phyloP scores from a whole-genome alignment of 176 grass and related monocot genomes.

The Aechmea fasciata region DNA sequence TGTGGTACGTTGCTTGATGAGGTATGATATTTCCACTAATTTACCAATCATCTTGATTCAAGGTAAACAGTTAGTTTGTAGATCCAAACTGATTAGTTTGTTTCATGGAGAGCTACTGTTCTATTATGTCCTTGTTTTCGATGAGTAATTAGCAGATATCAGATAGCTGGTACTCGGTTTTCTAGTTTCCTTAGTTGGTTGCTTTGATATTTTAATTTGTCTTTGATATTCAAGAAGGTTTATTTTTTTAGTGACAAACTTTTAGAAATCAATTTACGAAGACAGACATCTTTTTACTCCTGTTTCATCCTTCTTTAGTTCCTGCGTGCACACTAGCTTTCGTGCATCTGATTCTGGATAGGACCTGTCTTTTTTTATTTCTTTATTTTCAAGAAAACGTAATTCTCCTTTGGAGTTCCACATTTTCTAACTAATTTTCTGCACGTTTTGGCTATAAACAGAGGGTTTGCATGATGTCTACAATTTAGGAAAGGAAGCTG shows the following conservation, averaged over 20 bases:
- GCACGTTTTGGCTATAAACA: conserved; percentile 85
- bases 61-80: not conserved
- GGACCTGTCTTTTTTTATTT: conserved; percentile 4
- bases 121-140: no score
- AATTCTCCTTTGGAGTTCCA: conserved; percentile 3
- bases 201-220: conserved; percentile 10
- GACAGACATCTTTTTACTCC: no score
- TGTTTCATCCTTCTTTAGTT: no score
- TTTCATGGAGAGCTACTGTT: no score
- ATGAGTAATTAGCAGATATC: not conserved
- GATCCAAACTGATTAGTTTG: no score
- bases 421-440: conserved; percentile 28
- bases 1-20: conserved; percentile 93
- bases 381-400: not conserved
- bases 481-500: conserved; percentile 66
- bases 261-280: no score
- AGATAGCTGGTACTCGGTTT: conserved; percentile 25
- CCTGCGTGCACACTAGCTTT: no score
- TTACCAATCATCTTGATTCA: not conserved
- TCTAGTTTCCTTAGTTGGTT: conserved; percentile 13
- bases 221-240: no score
- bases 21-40: conserved; percentile 33
- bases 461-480: conserved; percentile 85
- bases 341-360: not conserved
- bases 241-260: no score